Percentiles rank a stretch among this genome's conserved stretches.
These are phyloP conservation scores for Mesembryanthemum crystallinum DNA, from an alignment of 148 eudicot species.

Conservation along the genomic window DNA sequence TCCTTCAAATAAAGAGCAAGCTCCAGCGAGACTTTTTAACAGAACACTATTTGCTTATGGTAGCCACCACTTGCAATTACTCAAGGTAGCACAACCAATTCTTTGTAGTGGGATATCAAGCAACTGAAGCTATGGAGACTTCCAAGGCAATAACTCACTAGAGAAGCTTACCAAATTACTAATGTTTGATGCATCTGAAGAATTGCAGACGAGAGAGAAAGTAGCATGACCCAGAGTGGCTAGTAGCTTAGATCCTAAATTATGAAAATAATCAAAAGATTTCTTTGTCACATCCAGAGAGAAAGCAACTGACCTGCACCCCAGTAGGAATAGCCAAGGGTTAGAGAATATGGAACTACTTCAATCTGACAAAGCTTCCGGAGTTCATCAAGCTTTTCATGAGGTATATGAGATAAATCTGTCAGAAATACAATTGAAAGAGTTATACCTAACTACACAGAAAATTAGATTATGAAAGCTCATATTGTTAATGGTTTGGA, in stretches of 20 bases:
- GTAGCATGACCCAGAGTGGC: not conserved
- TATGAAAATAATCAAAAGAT: not conserved
- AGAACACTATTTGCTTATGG: not conserved
- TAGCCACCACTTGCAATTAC: not conserved
- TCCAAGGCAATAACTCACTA: not conserved
- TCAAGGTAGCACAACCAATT: not conserved
- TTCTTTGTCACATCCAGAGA: not conserved
- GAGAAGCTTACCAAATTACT: not conserved
- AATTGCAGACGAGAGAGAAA: not conserved
- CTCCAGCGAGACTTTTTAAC: not conserved
- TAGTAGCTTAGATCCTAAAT: not conserved
- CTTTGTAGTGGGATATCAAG: not conserved
- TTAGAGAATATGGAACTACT: slow-evolving; percentile 77
- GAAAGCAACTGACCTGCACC: slow-evolving; percentile 67
- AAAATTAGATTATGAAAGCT: not conserved
- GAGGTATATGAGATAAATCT: slow-evolving; percentile 84
- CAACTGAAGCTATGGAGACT: not conserved
- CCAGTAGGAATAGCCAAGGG: slow-evolving; percentile 96
- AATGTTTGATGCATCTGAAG: not conserved
- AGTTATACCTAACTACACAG: slow-evolving; percentile 1
- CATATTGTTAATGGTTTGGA: not conserved
- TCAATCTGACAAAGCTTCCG: slow-evolving; percentile 60
- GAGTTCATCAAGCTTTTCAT: slow-evolving; percentile 67
- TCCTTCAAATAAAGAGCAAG: not conserved
- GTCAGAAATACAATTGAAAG: slow-evolving; percentile 22